phyloP scores from a whole-genome alignment of 495 filamentous ascomycete genomes.

The Schizothecium vesticola region DNA sequence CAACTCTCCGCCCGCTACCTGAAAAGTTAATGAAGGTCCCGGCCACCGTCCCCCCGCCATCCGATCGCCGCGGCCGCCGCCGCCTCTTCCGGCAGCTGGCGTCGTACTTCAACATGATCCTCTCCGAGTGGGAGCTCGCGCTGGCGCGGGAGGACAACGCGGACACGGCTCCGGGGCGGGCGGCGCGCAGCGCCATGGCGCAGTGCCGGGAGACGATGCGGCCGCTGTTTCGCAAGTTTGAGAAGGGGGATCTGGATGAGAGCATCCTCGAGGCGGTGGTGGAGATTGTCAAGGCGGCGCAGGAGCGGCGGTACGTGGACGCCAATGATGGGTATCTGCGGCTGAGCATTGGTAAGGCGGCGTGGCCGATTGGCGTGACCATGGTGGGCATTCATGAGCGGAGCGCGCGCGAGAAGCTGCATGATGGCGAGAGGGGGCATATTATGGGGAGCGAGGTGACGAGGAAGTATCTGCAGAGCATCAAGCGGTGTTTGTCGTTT shows the following conservation, averaged over 20 bases:
- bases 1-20: conserved; percentile 65
- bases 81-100: conserved; percentile 82
- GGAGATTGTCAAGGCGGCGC: conserved; percentile 89
- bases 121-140: conserved; percentile 79
- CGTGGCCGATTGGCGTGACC: conserved; percentile 98
- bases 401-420: conserved; percentile 88
- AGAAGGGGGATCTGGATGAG: conserved; percentile 70
- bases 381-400: conserved; percentile 99
- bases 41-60: conserved; percentile 47
- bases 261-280: conserved; percentile 75
- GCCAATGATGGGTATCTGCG: conserved; percentile 93
- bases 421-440: conserved; percentile 85
- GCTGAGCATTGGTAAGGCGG: conserved; percentile 95
- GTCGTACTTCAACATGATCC: conserved; percentile 88
- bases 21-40: conserved; percentile 85
- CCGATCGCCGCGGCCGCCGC: conserved; percentile 49
- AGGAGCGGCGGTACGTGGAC: conserved; percentile 87
- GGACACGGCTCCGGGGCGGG: conserved; percentile 69
- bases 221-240: conserved; percentile 86
- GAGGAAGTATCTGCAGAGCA: conserved; percentile 92
- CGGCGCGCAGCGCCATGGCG: conserved; percentile 71
- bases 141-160: conserved; percentile 65
- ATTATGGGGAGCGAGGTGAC: conserved; percentile 96
- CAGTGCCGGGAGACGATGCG: conserved; percentile 79
- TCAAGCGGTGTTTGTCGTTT: conserved; percentile 94